Base-by-base conservation (phyloP, 1,139 yeast genomes). In the Eremothecium sinecaudum region DNA sequence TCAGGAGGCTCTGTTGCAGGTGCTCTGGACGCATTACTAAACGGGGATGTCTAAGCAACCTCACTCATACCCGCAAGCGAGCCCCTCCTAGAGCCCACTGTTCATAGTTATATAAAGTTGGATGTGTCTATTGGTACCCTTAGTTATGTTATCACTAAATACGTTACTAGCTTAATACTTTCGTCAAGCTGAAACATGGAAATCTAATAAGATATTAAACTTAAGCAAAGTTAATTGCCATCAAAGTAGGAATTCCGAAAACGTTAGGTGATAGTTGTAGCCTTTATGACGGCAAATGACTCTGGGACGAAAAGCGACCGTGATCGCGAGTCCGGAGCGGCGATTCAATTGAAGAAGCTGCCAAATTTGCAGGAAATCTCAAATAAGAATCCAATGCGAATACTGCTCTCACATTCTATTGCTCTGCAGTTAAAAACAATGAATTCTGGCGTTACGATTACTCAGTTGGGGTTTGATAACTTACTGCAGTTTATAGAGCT, bases 1-100 rank as follows among this genome's bases (percentile, higher is more conserved):
- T 75, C 92, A 38, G 97, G 97, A 17, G 98, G 98, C 9, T 82
- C 87, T 47, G 97, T 90, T 13, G 95, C 90, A 61, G 97, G 97
- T 26, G 98, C 98, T 10, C 70, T 90, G 37, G 96, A 87, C 59
- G 82, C 84, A 40, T 66, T 90, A 50, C 70, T 90, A 41, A 79
- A 69, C 44, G 80, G 79, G 23, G 46, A 45, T 26, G 56, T 52
- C 14, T 54, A 44, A 39, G 10, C 10, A 8, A 19, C 21, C 21
- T 19, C 21, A n/a, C n/a, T n/a, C n/a, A n/a, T n/a, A n/a, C n/a
- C n/a, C n/a, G n/a, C n/a, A n/a, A n/a, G n/a, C n/a, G n/a, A n/a
- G n/a, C n/a, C n/a, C n/a, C n/a, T n/a, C n/a, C n/a, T n/a, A n/a
- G n/a, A n/a, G n/a, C n/a, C n/a, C n/a, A n/a, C n/a, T n/a, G n/a